Evolutionary conservation across 2,329 filamentous ascomycete species (phyloP), one percentile per base, ranked within the genome.

Genomic region (Fusarium floridanum): DNA sequence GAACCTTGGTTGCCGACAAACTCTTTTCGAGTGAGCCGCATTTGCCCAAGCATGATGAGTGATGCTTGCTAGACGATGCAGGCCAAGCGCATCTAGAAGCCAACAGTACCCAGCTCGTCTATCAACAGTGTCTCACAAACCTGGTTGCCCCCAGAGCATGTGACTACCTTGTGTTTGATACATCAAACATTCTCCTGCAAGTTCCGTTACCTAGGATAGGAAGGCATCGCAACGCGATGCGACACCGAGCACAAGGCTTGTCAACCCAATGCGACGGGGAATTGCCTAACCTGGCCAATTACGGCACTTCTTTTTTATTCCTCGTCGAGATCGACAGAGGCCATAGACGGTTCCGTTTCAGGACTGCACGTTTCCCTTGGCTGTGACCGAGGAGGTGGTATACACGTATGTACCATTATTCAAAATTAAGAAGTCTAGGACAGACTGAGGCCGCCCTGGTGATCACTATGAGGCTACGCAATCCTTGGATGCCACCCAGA

Each of bases 271-370:
- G 63, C 32, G 45, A 61, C 69, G 41, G 56, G 53, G 41, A 67
- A 75, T 50, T 34, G 39, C 12, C 27, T 22, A 53, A 48, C 45
- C 27, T 56, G 69, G 45, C 73, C 73, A 75, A 75, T 75, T 73
- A 75, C 72, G 72, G 73, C 70, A 75, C 63, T 74, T 75, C 60
- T 71, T 76, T 53, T 39, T 43, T 61, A n/a, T 34, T 64, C 55
- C 62, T 73, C 64, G 72, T 76, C 68, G 68, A 66, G 74, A 76
- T 76, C 72, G 72, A 71, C 74, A 76, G 39, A 64, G 45, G 61
- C 37, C 20, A 63, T 61, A 37, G 53, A 66, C 57, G 65, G 60
- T 63, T 71, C 74, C 64, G 69, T 75, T 76, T 76, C 72, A 70
- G 62, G 69, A 56, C 34, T 70, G 70, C 66, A 24, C 43, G 37